phyloP scores from a whole-genome alignment of 192 early-diverging fungal genomes.

The Mortierella antarctica region DNA sequence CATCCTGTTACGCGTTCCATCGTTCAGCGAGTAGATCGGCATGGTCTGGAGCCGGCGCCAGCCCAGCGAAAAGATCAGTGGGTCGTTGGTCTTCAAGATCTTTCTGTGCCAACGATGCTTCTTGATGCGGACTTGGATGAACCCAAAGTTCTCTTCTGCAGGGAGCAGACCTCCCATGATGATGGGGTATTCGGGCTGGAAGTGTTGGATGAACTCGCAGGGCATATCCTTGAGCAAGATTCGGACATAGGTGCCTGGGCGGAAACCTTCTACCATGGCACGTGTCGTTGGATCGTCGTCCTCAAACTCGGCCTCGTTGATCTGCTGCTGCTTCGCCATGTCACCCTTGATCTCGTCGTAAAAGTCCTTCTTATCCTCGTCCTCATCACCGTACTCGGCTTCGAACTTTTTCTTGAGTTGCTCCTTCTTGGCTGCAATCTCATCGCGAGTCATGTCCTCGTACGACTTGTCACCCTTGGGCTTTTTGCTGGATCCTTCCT shows the following conservation, averaged over 20 bases:
- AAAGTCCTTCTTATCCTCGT: slow-evolving; percentile 77
- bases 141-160: slow-evolving; percentile 93
- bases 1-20: slow-evolving; percentile 95
- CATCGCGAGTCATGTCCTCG: slow-evolving; percentile 69
- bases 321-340: slow-evolving; percentile 83
- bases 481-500: slow-evolving; percentile 13
- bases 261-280: slow-evolving; percentile 90
- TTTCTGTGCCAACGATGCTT: slow-evolving; percentile 96
- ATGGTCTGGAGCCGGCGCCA: slow-evolving; percentile 99
- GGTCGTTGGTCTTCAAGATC: slow-evolving; percentile 98
- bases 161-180: slow-evolving; percentile 90
- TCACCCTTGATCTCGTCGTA: slow-evolving; percentile 93
- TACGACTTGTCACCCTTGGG: slow-evolving; percentile 58
- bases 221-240: slow-evolving; percentile 92
- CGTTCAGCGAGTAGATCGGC: slow-evolving; percentile 92
- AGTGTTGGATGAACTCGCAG: slow-evolving; percentile 93
- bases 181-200: slow-evolving; percentile 91
- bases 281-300: slow-evolving; percentile 78
- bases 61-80: slow-evolving; percentile 96
- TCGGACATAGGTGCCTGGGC: slow-evolving; percentile 94
- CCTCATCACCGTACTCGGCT: slow-evolving; percentile 86
- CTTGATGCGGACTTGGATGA: slow-evolving; percentile 97
- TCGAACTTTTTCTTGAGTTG: slow-evolving; percentile 95
- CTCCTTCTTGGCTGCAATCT: slow-evolving; percentile 84
- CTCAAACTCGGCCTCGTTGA: slow-evolving; percentile 91